Percentiles rank a stretch among this genome's conserved stretches.
These are phyloP conservation scores for Tolypocladium ovalisporum DNA, from an alignment of 2,329 filamentous ascomycete species.

Conservation along the genomic window DNA sequence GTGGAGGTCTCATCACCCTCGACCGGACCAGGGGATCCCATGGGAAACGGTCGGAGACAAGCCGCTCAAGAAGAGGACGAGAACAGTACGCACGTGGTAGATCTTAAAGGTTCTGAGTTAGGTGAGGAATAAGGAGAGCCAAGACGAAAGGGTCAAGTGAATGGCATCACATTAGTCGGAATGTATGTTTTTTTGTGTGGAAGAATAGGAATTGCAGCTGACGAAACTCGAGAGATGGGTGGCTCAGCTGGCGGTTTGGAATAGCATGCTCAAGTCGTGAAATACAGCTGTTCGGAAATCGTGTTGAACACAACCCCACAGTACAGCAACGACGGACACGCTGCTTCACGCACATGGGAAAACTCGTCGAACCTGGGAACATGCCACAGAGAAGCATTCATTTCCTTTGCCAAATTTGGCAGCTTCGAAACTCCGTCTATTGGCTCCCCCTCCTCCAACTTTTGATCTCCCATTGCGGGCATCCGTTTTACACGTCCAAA, in stretches of 20 bases:
- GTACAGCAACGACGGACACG: background rate
- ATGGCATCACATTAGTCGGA: background rate
- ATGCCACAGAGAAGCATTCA: background rate
- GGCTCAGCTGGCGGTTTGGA: background rate
- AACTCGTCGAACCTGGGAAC: background rate
- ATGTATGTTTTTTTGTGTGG: too few species aligned
- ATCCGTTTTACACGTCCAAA: background rate
- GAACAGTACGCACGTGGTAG: background rate
- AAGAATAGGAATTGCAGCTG: background rate
- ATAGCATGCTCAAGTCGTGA: background rate
- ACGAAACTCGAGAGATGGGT: background rate
- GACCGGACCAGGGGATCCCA: background rate
- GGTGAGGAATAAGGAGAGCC: background rate
- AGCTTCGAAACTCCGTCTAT: constrained; percentile 7
- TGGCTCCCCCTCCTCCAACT: background rate
- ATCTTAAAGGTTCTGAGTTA: background rate
- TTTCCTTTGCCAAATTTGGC: constrained; percentile 1
- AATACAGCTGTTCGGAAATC: background rate
- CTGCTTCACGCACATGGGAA: background rate
- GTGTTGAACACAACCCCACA: background rate
- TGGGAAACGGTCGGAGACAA: too few species aligned
- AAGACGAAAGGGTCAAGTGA: background rate
- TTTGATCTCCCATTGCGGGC: background rate
- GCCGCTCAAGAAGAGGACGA: too few species aligned
- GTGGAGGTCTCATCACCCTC: background rate